A percentile compares a stretch with the other conserved stretches of the same genome.
Conservation (phyloP, 1,139 yeast species). For the Zhuliangozyma blackwelliae region DNA sequence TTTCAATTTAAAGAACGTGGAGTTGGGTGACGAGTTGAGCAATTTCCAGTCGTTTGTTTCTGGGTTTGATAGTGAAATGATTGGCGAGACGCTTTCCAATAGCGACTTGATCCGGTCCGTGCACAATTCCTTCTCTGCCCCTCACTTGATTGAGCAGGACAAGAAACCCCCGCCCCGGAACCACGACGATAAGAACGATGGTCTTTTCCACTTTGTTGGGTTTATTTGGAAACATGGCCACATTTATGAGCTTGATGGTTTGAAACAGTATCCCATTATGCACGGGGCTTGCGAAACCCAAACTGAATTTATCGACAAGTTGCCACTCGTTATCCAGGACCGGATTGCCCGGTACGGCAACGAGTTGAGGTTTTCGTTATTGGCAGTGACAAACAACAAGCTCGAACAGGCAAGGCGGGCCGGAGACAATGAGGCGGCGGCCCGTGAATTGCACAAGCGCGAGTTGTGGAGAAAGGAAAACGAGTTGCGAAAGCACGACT, state of each 20-base stretch:
- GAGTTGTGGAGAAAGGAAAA: constrained; percentile 39
- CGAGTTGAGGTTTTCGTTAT: constrained; percentile 57
- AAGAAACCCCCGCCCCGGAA: constrained; percentile 29
- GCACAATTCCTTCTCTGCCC: constrained; percentile 61
- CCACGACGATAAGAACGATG: constrained; percentile 45
- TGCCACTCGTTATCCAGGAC: constrained; percentile 41
- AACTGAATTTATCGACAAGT: constrained; percentile 40
- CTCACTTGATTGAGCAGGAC: constrained; percentile 46
- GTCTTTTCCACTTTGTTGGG: constrained; percentile 61
- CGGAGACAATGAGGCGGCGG: constrained; percentile 32
- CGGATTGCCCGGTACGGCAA: constrained; percentile 46
- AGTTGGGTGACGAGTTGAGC: constrained; percentile 47
- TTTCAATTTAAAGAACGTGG: constrained; percentile 35
- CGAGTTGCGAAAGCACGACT: constrained; percentile 52
- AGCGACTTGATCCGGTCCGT: constrained; percentile 55
- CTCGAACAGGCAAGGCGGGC: constrained; percentile 30
- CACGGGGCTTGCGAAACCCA: constrained; percentile 42
- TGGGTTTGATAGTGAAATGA: constrained; percentile 53
- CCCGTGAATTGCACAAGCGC: constrained; percentile 30
- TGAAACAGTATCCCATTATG: constrained; percentile 53
- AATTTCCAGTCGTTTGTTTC: constrained; percentile 50
- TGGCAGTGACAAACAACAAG: constrained; percentile 54
- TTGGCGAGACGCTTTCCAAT: constrained; percentile 63
- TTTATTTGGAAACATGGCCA: constrained; percentile 44
- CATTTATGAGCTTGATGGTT: constrained; percentile 66